phyloP scores from a whole-genome alignment of 768 basidiomycete genomes.

The Terana coerulea region DNA sequence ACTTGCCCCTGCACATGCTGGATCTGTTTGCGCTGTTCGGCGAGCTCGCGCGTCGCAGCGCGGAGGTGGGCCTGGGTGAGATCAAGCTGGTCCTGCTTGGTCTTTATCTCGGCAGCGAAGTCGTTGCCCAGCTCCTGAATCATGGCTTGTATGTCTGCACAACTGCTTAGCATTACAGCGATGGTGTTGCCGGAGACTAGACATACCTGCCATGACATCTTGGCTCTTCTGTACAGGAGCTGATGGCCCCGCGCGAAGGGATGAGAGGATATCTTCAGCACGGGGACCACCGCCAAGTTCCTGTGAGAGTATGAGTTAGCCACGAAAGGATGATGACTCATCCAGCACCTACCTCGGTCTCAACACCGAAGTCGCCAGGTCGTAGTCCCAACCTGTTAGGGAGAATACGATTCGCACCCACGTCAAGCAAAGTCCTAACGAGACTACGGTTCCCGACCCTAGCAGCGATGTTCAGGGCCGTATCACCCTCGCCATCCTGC shows the following conservation, averaged over 20 bases:
- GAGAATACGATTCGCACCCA: constrained; percentile 85
- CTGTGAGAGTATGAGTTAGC: constrained; percentile 29
- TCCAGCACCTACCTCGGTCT: constrained; percentile 65
- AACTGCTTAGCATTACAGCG: constrained; percentile 10
- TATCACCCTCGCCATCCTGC: constrained; percentile 94
- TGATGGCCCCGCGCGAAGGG: constrained; percentile 68
- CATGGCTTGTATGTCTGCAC: constrained; percentile 78
- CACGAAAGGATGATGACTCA: not conserved
- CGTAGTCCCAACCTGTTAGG: constrained; percentile 92
- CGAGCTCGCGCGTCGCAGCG: constrained; percentile 84
- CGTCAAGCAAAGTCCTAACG: constrained; percentile 83
- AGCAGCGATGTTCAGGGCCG: constrained; percentile 92
- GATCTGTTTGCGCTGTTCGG: constrained; percentile 86
- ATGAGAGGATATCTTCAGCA: constrained; percentile 77
- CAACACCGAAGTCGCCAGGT: constrained; percentile 93
- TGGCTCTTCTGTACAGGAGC: constrained; percentile 84
- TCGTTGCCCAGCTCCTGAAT: constrained; percentile 75
- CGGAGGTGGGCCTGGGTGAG: constrained; percentile 84
- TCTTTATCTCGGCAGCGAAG: constrained; percentile 78
- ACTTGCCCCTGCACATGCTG: constrained; percentile 70
- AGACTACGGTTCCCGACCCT: constrained; percentile 87
- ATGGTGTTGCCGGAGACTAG: not conserved
- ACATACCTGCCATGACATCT: constrained; percentile 73
- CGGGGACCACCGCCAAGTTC: constrained; percentile 67
- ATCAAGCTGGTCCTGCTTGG: constrained; percentile 85